Base-by-base conservation (phyloP, 257 asterid species). In the Mitragyna speciosa region DNA sequence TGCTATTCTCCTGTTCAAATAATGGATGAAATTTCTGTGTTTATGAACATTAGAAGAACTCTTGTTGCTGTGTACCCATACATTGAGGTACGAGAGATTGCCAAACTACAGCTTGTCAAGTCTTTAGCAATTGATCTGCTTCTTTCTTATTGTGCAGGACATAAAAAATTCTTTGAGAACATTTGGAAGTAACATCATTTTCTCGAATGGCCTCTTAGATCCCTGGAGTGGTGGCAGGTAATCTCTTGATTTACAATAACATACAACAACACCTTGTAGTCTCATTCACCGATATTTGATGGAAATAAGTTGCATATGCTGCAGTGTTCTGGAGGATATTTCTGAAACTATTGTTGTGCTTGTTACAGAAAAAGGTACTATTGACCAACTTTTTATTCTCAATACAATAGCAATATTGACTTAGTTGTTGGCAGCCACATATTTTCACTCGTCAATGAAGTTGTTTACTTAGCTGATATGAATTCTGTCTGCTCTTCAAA, bases 191-290 rank as follows among this genome's bases (percentile, higher is more conserved):
- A 95, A 95, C 87, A 93, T 95, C 87, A 93, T 95, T 82, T 93
- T 95, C 85, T 93, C 99, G 20, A 95, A 95, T 39, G 99, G 99
- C 75, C 84, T 95, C 30, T 78, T 92, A 86, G 99, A 95, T 89
- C 99, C 99, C 12, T 95, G 97, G 97, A 95, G 97, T 81, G 97
- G 98, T 7, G 99, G 99, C 89, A 90, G 98, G 98, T 94, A 84
- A 51, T 7, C 28, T 78, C 73, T 59, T 26, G 12, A 48, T 45
- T 45, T 14, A 17, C 15, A 8, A 4, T 48, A 15, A 39, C 61
- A 43, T 36, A 43, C 24, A 69, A 66, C 26, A 52, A 61, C 83
- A 61, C 64, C 51, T 31, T 47, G 51, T 19, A 66, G 52, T 73
- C 12, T 45, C 49, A 33, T 66, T 86, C 67, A 22, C 52, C 48